Evolutionary conservation across 257 asterid genomes (phyloP), one percentile per base, ranked within the genome.

Genomic region (Capsicum chinense): DNA sequence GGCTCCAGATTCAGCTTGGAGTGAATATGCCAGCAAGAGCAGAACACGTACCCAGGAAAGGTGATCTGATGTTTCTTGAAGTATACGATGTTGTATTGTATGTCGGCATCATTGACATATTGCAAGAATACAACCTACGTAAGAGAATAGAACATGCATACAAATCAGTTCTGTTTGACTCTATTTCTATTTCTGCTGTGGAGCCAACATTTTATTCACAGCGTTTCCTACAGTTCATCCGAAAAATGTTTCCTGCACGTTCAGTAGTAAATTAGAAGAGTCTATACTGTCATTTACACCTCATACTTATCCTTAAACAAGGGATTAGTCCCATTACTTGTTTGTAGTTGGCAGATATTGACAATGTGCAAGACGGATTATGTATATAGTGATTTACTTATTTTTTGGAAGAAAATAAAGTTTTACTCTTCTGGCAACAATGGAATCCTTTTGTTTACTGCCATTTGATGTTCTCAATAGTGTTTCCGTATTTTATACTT

Each of bases 1-100:
- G 99, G 84, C 92, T 95, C 35, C 99, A 95, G 88, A 93, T 95
- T 91, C 99, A 93, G 87, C 97, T 95, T 5, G 98, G 99, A 87
- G 99, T 97, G 79, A 97, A 95, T 85, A 92, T 97, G 99, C 99
- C 99, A 9, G 98, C 99, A 56, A 92, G 98, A 86, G 98, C 98
- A 2, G 99, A 97, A 87, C 92, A 73, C 67, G 86, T 90, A 39
- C 92, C 92, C 0, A 87, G 88, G 16, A 90, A 88, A 39, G 89
- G 88, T 21, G 88, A 80, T 35, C 70, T 80, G 83, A 79, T 93
- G 84, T 95, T 97, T 85, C 95, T 90, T 37, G 95, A 93, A 88
- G 98, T 89, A 79, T 94, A 96, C 33, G 99, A 97, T 68, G 98
- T 95, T 3, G 98, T 97, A 79, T 79, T 97, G n/a, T 95, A 97